Base-by-base conservation (phyloP, 1,284 basidiomycete genomes). In the Papiliotrema nemorosa region DNA sequence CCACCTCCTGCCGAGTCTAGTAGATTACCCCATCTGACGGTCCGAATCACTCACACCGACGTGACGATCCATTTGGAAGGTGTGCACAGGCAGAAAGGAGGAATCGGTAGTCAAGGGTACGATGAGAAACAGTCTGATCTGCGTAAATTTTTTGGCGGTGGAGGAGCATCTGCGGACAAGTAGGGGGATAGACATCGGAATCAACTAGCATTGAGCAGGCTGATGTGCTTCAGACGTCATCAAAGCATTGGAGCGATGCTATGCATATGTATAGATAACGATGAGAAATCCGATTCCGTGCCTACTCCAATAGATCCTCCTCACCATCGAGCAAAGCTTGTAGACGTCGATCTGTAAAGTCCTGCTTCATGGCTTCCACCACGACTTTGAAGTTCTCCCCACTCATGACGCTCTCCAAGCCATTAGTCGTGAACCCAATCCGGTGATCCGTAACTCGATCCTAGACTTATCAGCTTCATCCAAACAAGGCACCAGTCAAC, bases 381-480 rank as follows among this genome's bases (percentile, higher is more conserved):
- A 74, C 57, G 10, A 55, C 40, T 38, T 82, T 77, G 24, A 92
- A 69, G 0, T 82, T 85, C 20, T 87, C 84, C 0, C 88, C 90
- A 57, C 92, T 87, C 67, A 97, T 75, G 16, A 92, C 81, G 5
- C 82, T 80, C 10, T 79, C 77, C 2, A 94, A 76, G 51, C 88
- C 89, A 65, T 81, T 86, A 22, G 90, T 62, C 1, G 86, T 86
- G 27, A 90, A 69, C 2, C 87, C 87, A 47, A 94, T 84, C 0
- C 92, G 81, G 64, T 96, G 92, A 69, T 96, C 92, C 2, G 92
- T 96, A 9, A 96, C 82, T 16, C 91, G 85, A 63, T 91, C 89
- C 85, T 92, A 31, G 7, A 31, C 7, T 31, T 14, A 31, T 7
- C 29, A 31, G 9, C 29, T 16, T 26, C 34, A 52, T 27, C 36